Evolutionary conservation across 139 green algal genomes (phyloP).

Genomic region (Chlorella sp.): DNA sequence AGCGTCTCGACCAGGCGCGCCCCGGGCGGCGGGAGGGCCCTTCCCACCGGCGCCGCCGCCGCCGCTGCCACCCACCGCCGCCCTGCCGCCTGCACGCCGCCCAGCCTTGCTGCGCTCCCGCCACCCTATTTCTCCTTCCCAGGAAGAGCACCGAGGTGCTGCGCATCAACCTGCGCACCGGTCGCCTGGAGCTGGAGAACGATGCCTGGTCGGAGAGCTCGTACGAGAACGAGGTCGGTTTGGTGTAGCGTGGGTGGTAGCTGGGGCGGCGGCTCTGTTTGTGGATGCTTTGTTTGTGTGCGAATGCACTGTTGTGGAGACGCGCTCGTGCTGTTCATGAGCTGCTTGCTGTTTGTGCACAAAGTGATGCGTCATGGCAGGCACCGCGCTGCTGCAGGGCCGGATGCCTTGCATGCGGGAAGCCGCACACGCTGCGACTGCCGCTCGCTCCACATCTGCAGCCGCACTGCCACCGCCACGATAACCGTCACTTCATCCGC

Average conservation of each 20-base stretch:
- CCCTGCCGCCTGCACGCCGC: not conserved
- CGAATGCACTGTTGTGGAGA: too few relatives aligned
- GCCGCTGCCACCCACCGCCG: not conserved
- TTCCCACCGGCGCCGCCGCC: not conserved
- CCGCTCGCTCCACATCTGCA: too few relatives aligned
- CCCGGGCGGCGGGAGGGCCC: not conserved
- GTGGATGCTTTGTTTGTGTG: not conserved
- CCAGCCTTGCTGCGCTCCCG: not conserved
- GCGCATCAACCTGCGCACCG: constrained; percentile 21
- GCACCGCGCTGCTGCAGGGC: too few relatives aligned
- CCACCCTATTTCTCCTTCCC: not conserved
- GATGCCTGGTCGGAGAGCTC: constrained; percentile 6
- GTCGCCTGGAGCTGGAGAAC: constrained; percentile 24
- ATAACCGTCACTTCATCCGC: too few relatives aligned
- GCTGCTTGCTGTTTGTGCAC: not conserved
- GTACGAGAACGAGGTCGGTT: constrained; percentile 24
- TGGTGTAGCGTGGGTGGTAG: not conserved
- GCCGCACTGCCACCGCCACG: too few relatives aligned
- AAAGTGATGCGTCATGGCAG: too few relatives aligned
- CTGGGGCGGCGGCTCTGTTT: not conserved
- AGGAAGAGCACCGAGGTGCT: constrained; percentile 33
- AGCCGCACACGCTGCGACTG: too few relatives aligned
- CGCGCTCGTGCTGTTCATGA: not conserved
- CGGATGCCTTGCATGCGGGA: too few relatives aligned
- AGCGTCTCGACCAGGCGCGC: constrained; percentile 39